These are phyloP conservation scores for Globisporangium abappressorium DNA, from an alignment of 352 stramenopile species.

Conservation along the genomic window DNA sequence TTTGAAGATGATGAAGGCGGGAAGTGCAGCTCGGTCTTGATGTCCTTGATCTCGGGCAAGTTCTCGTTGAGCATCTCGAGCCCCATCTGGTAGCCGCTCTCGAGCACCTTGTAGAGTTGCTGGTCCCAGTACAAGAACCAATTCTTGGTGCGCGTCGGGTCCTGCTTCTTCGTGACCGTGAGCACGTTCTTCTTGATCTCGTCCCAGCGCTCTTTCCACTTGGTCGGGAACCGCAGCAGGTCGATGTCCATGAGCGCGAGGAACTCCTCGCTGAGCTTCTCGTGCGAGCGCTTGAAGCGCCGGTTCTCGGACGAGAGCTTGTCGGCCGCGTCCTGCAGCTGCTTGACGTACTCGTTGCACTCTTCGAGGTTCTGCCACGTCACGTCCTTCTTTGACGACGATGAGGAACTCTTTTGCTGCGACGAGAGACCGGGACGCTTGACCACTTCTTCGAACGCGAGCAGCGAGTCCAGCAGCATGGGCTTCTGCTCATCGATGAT, in stretches of 20 bases:
- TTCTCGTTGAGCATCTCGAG: slow-evolving; percentile 94
- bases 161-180: slow-evolving; percentile 77
- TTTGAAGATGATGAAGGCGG: slow-evolving; percentile 18
- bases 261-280: slow-evolving; percentile 77
- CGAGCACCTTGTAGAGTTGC: slow-evolving; percentile 94
- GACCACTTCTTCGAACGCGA: slow-evolving; percentile 89
- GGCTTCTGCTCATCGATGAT: slow-evolving; percentile 94
- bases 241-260: slow-evolving; percentile 89
- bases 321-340: slow-evolving; percentile 88
- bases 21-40: slow-evolving; percentile 76
- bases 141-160: slow-evolving; percentile 73
- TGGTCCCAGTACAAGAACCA: slow-evolving; percentile 95
- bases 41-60: slow-evolving; percentile 88
- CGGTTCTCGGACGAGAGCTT: slow-evolving; percentile 90
- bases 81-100: slow-evolving; percentile 92
- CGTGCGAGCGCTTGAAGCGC: slow-evolving; percentile 86
- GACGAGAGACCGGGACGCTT: slow-evolving; percentile 55
- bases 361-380: slow-evolving; percentile 91
- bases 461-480: slow-evolving; percentile 91
- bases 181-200: slow-evolving; percentile 76
- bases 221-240: slow-evolving; percentile 74
- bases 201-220: slow-evolving; percentile 89
- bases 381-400: slow-evolving; percentile 60
- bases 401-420: slow-evolving; percentile 29
- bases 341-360: slow-evolving; percentile 91